phyloP scores from a whole-genome alignment of 2,329 filamentous ascomycete genomes.

The Didymella glomerata region DNA sequence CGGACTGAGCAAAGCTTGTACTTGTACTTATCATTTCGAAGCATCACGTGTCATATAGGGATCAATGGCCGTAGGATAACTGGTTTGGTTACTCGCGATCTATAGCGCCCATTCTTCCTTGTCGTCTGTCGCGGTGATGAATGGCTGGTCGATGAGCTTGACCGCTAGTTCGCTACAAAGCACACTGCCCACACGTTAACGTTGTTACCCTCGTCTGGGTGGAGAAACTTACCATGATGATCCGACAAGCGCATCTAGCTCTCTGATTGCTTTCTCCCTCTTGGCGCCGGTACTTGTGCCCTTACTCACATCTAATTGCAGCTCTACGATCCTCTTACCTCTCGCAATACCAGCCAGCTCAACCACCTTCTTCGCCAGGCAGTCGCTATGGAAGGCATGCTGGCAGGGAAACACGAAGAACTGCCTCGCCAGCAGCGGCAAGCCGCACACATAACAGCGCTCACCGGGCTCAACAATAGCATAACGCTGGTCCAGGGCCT shows the following conservation, averaged over 20 bases:
- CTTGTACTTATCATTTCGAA: neutral
- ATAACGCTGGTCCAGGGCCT: slow-evolving; percentile 84
- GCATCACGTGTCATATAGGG: neutral
- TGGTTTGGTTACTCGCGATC: neutral
- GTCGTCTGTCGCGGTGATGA: slow-evolving; percentile 77
- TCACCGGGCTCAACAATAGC: slow-evolving; percentile 97
- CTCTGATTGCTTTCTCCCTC: slow-evolving; percentile 83
- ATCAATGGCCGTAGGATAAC: neutral
- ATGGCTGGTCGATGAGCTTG: slow-evolving; percentile 92
- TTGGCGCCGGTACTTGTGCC: slow-evolving; percentile 74
- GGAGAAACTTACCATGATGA: slow-evolving; percentile 76
- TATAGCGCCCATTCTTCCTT: slow-evolving; percentile 77
- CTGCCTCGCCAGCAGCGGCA: slow-evolving; percentile 86
- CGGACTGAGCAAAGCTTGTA: neutral
- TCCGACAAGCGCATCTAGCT: slow-evolving; percentile 91
- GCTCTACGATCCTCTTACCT: slow-evolving; percentile 80
- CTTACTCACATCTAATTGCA: slow-evolving; percentile 83
- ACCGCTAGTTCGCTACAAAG: slow-evolving; percentile 95
- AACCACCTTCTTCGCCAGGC: slow-evolving; percentile 83
- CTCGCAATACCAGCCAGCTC: slow-evolving; percentile 80
- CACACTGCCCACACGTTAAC: slow-evolving; percentile 66
- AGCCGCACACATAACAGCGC: slow-evolving; percentile 85
- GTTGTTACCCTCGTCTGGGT: neutral
- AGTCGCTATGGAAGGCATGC: slow-evolving; percentile 97
- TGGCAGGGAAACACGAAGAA: slow-evolving; percentile 99